Percentiles rank a stretch among this genome's conserved stretches.
These are phyloP conservation scores for Talaromyces marneffei DNA, from an alignment of 2,329 filamentous ascomycete genomes.

Conservation along the genomic window DNA sequence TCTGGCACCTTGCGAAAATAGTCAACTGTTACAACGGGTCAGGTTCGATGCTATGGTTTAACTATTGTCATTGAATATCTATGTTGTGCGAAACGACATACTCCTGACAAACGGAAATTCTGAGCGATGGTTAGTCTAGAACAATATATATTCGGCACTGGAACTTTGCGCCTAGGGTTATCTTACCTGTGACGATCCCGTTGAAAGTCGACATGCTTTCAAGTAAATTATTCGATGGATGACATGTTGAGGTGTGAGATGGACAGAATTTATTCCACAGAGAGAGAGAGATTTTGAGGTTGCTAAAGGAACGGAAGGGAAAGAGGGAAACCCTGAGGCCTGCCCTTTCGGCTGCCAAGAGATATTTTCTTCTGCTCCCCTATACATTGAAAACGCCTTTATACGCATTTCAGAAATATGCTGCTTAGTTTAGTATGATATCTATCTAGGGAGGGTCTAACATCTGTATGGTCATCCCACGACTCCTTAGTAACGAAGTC, in stretches of 20 bases:
- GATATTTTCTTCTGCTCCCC: neutral
- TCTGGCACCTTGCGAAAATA: conserved; percentile 62
- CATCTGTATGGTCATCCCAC: neutral
- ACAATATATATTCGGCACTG: neutral
- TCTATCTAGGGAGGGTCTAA: too few species aligned
- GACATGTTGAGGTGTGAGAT: neutral
- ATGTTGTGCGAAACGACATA: conserved; percentile 26
- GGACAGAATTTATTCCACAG: neutral
- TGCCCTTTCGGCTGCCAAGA: neutral
- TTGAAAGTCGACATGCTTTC: conserved; percentile 68
- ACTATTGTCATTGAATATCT: conserved; percentile 8
- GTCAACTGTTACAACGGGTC: conserved; percentile 55
- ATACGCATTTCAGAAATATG: too few species aligned
- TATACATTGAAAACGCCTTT: neutral
- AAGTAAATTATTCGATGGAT: neutral
- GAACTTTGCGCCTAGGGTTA: neutral
- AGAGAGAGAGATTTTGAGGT: neutral
- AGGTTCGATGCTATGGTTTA: neutral
- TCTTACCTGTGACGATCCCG: conserved; percentile 52
- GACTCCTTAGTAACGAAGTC: conserved; percentile 17
- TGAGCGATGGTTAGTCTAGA: conserved; percentile 18
- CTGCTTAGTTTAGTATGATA: too few species aligned
- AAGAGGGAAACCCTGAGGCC: neutral
- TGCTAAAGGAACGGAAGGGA: neutral
- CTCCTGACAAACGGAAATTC: conserved; percentile 77